A percentile compares a stretch with the other conserved stretches of the same genome.
Conservation (phyloP, 2,329 filamentous ascomycete genomes). For the Cordyceps farinosa region DNA sequence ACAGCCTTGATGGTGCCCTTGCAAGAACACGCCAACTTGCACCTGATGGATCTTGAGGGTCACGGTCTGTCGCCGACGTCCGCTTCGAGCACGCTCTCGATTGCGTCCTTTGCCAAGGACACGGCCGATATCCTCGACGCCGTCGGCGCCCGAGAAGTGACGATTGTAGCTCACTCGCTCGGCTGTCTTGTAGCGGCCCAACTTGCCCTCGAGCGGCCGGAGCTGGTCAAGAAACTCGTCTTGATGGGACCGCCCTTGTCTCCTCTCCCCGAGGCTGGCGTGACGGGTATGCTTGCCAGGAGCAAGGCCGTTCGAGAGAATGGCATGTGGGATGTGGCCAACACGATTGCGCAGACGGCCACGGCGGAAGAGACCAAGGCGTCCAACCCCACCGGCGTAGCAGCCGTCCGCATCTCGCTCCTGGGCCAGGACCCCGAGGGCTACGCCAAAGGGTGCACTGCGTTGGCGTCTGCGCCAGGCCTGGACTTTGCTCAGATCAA, state of each 20-base stretch:
- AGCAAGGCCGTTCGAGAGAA: background rate
- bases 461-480: conserved; percentile 39
- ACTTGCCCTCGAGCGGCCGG: conserved; percentile 38
- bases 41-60: conserved; percentile 53
- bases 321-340: background rate
- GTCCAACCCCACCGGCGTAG: too few species aligned
- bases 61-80: conserved; percentile 52
- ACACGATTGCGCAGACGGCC: conserved; percentile 26
- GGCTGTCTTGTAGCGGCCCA: conserved; percentile 46
- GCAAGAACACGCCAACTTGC: conserved; percentile 25
- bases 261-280: conserved; percentile 39
- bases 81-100: conserved; percentile 38
- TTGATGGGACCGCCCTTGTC: conserved; percentile 45
- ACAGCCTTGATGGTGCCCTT: conserved; percentile 40
- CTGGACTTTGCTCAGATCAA: conserved; percentile 34
- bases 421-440: conserved; percentile 48
- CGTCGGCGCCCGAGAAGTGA: conserved; percentile 32
- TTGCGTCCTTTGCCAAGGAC: conserved; percentile 43
- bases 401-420: conserved; percentile 39
- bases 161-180: conserved; percentile 49
- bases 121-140: conserved; percentile 36
- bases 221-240: conserved; percentile 41
- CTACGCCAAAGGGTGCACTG: conserved; percentile 52
- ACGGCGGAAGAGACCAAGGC: conserved; percentile 25
- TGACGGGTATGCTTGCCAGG: conserved; percentile 27